Base-by-base conservation (phyloP, 164 flowering plant species). In the Taxillus chinensis region DNA sequence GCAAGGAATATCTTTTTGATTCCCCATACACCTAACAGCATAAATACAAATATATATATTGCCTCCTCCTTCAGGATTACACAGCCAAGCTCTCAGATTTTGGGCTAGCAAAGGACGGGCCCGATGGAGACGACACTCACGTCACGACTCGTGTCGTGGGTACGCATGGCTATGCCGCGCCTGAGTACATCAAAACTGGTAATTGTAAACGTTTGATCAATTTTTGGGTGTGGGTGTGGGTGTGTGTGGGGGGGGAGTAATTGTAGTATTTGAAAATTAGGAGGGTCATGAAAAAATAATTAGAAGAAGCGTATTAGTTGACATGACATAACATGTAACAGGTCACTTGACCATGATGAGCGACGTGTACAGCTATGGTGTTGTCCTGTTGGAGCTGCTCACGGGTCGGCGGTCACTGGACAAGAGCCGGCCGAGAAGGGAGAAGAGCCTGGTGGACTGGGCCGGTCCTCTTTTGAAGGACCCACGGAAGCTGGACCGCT, bases 151-250 rank as follows among this genome's bases (percentile, higher is more conserved):
- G 91, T 2, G 80, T 92, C 6, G 85, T 92, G 93, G 98, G 98
- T 11, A 92, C 98, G 0, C 76, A 85, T 5, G 98, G 98, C 63
- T 92, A 92, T 38, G 96, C 92, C 10, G 98, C 98, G 5, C 98
- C 96, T 0, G 98, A 92, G 50, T 92, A 90, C 54, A 59, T 90
- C 45, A 80, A 70, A 79, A 83, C 93, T 16, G 95, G 95, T 81
- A 68, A 53, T 7, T 6, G 27, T 27, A 27, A 27, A 27, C 27
- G 27, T 27, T 27, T 27, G 27, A 27, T 27, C 27, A 27, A 27
- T 27, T 27, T 27, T 27, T 27, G 27, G 27, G 27, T 0, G 27
- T 27, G 27, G 27, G 27, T 27, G 27, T 27, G 27, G 0, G 27
- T 27, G 27, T 27, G 27, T 27, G 2, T 27, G 27, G 0, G 27